Evolutionary conservation across 176 grass and related monocot genomes (phyloP), one percentile per base, ranked within the genome.

Genomic region (Ensete ventricosum): DNA sequence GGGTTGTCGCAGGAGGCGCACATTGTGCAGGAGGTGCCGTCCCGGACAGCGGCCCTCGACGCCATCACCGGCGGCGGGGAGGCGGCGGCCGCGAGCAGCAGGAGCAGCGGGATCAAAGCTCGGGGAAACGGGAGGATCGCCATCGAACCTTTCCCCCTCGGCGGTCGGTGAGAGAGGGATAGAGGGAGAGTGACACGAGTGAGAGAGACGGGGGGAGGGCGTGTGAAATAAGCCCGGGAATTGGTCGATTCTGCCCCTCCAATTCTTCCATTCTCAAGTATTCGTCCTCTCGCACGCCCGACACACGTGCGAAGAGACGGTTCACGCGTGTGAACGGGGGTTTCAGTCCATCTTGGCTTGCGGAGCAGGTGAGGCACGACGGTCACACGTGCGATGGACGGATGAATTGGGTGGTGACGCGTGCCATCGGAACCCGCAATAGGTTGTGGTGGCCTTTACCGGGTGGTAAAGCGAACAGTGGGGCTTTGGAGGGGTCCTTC

Each of bases 1-100:
- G 77, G 77, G 53, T 69, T 70, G 77, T 69, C 77, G 77, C 77
- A 79, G 77, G 77, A 79, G 64, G 21, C 50, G 77, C 77, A 79
- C 77, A 79, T 79, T 79, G 77, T 68, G 77, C 77, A 79, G 13
- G 77, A 54, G 64, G 66, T n/a, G 50, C 77, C 77, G 25, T 51
- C 76, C 8, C 64, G 50, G 50, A 53, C 50, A 12, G 9, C 24
- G 21, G 12, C 14, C 14, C 22, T 23, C 51, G n/a, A 5, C 14
- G 43, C 43, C 11, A 20, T 1, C n/a, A 63, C n/a, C 27, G 21
- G 21, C 60, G 62, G 14, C 59, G 43, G 50, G 17, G 76, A 67
- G 14, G 52, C 21, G 51, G 64, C 24, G 12, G 51, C 3, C 0
- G 25, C 3, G 14, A 69, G 24, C 19, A 69, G 51, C 8, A 78